These are phyloP conservation scores for Neofusicoccum laricinum DNA, from an alignment of 2,329 filamentous ascomycete genomes.

Conservation along the genomic window DNA sequence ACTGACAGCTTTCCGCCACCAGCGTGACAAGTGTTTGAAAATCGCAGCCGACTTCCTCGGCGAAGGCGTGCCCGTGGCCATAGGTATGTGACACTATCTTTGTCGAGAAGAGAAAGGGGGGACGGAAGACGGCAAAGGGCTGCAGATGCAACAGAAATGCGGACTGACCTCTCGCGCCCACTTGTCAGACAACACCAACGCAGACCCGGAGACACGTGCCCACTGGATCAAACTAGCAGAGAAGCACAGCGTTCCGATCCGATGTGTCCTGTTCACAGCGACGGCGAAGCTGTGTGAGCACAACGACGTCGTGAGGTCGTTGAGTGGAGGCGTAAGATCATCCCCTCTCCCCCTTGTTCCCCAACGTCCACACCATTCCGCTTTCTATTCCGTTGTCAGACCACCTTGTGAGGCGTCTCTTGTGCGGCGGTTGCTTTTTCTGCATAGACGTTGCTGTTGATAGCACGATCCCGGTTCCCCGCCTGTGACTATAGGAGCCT, in stretches of 20 bases:
- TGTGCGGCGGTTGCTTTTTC: not conserved
- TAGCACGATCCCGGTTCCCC: not conserved
- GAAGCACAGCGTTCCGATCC: conserved; percentile 69
- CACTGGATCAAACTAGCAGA: conserved; percentile 75
- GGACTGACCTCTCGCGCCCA: not conserved
- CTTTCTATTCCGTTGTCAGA: conserved; percentile 8
- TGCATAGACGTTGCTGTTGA: not conserved
- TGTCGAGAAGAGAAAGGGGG: not conserved
- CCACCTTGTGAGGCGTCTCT: not conserved
- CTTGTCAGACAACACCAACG: conserved; percentile 88
- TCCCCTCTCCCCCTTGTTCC: conserved; percentile 17
- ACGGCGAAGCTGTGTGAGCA: conserved; percentile 70
- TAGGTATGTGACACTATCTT: conserved; percentile 61
- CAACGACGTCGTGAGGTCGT: conserved; percentile 79
- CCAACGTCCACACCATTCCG: not conserved
- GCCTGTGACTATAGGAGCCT: conserved; percentile 26
- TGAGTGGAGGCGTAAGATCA: conserved; percentile 43
- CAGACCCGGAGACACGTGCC: conserved; percentile 72
- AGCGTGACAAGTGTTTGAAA: conserved; percentile 66
- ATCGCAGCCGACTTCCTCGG: conserved; percentile 64
- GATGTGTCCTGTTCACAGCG: conserved; percentile 82
- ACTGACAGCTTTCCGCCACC: conserved; percentile 28
- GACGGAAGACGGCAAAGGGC: not conserved
- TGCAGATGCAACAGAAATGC: not conserved
- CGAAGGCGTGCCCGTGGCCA: conserved; percentile 65